Base-by-base conservation (phyloP, 73 alveolate genomes). In the Paramecium sexaurelia region DNA sequence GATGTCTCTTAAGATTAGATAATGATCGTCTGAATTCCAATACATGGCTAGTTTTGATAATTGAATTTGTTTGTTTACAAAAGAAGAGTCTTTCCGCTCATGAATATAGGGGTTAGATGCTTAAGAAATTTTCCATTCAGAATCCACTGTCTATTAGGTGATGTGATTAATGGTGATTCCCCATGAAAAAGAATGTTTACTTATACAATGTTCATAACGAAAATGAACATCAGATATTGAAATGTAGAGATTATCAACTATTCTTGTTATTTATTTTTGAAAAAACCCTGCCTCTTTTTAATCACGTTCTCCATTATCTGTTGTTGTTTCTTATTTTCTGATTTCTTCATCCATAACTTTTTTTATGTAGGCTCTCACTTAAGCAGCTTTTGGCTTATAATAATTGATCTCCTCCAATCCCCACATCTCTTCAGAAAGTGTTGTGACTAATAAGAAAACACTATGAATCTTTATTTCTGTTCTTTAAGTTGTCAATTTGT, bases 11-110 rank as follows among this genome's bases (percentile, higher is more conserved):
- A 61, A 29, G 26, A 61, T 61, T 24, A 61, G 26, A 29, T 29
- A 61, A 61, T 61, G 83, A 78, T 78, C 90, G 19, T 78, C 90
- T 19, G 90, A 45, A 43, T 78, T 78, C 90, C 90, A 78, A 78
- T 78, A 78, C 71, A 78, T 40, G 6, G 90, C 73, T 13, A 78
- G 17, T 45, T 40, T 78, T 1, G 43, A 32, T 43, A 78, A 78
- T 78, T 39, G 17, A 41, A 78, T 78, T 24, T 24, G 11, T 20
- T 78, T 78, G 13, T 78, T 78, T 15, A 78, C 55, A 33, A 73
- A 73, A 2, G 29, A 17, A 5, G 17, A 27, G 27, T 71, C 86
- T 37, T 71, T 71, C 6, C 86, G 68, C 41, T 78, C 55, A 29
- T 78, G 40, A 41, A 26, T 24, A 26, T 22, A 41, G 0, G 57